A percentile compares a stretch with the other conserved stretches of the same genome.
Conservation (phyloP, 208 protist species). For the Paratrypanosoma confusum region DNA sequence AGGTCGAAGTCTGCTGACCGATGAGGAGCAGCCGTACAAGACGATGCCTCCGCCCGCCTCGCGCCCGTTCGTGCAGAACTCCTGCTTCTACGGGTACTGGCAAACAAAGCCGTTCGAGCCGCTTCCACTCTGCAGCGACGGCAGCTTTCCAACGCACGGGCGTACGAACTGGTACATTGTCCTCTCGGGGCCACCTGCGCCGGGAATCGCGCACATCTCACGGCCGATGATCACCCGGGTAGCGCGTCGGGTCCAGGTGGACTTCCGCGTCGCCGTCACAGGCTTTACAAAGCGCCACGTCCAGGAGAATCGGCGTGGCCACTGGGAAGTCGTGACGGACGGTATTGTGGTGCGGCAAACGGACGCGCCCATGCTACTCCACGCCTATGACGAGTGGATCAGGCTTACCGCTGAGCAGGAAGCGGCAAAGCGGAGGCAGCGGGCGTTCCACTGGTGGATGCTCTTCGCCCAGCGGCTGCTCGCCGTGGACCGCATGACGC, state of each 20-base stretch:
- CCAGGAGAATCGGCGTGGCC: constrained; percentile 50
- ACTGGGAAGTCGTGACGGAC: constrained; percentile 67
- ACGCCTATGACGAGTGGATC: constrained; percentile 80
- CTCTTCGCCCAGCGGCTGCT: constrained; percentile 63
- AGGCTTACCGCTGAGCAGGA: constrained; percentile 72
- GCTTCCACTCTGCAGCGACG: constrained; percentile 39
- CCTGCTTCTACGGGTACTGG: constrained; percentile 69
- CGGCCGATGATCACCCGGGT: constrained; percentile 70
- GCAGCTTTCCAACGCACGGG: constrained; percentile 59
- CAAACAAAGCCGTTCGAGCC: constrained; percentile 81
- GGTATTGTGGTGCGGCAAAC: constrained; percentile 68
- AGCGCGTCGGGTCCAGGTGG: constrained; percentile 65
- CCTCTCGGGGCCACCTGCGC: constrained; percentile 29
- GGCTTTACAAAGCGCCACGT: constrained; percentile 58
- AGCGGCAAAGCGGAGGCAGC: constrained; percentile 52
- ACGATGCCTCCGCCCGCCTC: constrained; percentile 63
- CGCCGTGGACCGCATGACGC: constrained; percentile 55
- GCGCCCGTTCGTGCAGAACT: constrained; percentile 61
- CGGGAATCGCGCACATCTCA: constrained; percentile 55
- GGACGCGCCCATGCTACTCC: constrained; percentile 31
- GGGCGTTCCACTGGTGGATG: constrained; percentile 79
- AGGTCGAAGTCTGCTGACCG: constrained; percentile 46
- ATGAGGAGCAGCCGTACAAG: constrained; percentile 69
- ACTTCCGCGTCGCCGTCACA: constrained; percentile 67
- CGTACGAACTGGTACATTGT: constrained; percentile 79